Base-by-base conservation (phyloP, 805 yeast genomes). In the Scheffersomyces lignosus region DNA sequence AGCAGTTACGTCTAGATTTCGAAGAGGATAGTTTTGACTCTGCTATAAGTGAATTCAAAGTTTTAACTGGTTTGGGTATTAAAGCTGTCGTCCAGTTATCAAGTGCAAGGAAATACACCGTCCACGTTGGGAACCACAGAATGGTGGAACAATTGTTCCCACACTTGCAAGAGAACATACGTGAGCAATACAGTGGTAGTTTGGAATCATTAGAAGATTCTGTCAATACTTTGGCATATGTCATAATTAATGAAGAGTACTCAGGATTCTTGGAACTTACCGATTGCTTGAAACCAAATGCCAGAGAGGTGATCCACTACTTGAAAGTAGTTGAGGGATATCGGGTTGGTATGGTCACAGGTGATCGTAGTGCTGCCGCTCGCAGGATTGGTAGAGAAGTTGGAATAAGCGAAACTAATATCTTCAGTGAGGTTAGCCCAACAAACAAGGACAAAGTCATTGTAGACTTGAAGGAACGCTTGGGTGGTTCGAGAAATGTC, bases 291-390 rank as follows among this genome's bases (percentile, higher is more conserved):
- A 84, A 87, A 45, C 65, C 73, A 1, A 87, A 86, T 44, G 78
- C 96, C 0, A 62, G 58, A 20, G 72, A 70, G 2, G 82, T 87
- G 0, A 66, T 93, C 12, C 61, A 70, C 17, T 73, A 77, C 43
- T 66, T 93, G 32, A 59, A 54, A 34, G 62, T 62, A 33, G 47
- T 54, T 1, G 62, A 67, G 30, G 82, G 83, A 0, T 76, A 78
- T 47, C 66, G 72, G 7, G 81, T 89, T 8, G 95, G 88, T 5
- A 80, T 93, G 78, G 86, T 93, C 2, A 88, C 96, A 1, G 99
- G 99, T 27, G 99, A 93, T 58, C 77, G 80, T 38, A 56, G 55
- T 4, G 64, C 63, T 16, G 78, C 85, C 2, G 93, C 96, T 0
- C 55, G 60, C 26, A 68, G 70, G 36, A 77, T 88, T 29, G 96